Base-by-base conservation (phyloP, 2,329 filamentous ascomycete species). In the Aspergillus alliaceus region DNA sequence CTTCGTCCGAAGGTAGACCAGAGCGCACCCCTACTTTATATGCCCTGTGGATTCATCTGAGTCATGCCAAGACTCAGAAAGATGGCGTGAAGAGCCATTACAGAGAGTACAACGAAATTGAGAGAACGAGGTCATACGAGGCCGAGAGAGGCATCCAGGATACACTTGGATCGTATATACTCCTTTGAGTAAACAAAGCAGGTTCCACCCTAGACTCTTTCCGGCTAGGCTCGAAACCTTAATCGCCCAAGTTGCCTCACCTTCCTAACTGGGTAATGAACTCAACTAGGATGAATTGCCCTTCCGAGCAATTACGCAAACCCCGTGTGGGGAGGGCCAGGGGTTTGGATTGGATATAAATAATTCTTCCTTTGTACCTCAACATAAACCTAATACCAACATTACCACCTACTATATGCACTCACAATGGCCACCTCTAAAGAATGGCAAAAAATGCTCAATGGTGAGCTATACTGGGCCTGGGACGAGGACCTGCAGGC, bases 371-470 rank as follows among this genome's bases (percentile, higher is more conserved):
- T n/a, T n/a, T n/a, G n/a, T n/a, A n/a, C n/a, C n/a, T n/a, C n/a
- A n/a, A n/a, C n/a, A n/a, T n/a, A n/a, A n/a, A n/a, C n/a, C n/a
- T n/a, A n/a, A n/a, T n/a, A 40, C 37, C 4, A 24, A 40, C 37
- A 20, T 9, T 22, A 14, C 11, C 20, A 9, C 18, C 37, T 3
- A 1, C 1, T 6, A 2, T 22, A 8, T 12, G 14, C 37, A 12
- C 2, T 14, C 20, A 40, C 20, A 14, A 68, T 68, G 62, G 37
- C 59, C 6, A 54, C 61, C 9, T 69, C 66, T 25, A 67, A 67
- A 50, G 65, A 70, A 59, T 69, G 67, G 67, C 53, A 61, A 32
- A 69, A 67, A 31, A 69, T 69, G 67, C 56, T 70, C 39, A 64
- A 63, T 14, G 67, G 67, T 1, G 68, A 69, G 61, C 59, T 66